Conservation (phyloP, 768 basidiomycete genomes). For the Neoboletus subvelutipes region DNA sequence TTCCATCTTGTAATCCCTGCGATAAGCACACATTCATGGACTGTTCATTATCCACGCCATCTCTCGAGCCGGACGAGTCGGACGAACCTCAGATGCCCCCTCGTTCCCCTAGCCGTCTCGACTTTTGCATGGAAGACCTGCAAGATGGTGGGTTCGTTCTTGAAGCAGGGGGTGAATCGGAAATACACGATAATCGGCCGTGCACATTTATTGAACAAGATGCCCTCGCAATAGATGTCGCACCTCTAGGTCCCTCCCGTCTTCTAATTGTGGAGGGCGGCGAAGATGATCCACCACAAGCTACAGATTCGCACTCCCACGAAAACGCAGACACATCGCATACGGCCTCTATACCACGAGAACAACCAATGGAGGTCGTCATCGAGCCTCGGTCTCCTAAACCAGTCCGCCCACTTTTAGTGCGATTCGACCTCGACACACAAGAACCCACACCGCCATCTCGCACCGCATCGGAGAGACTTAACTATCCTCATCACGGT, state of each 20-base stretch:
- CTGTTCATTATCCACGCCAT: slow-evolving; percentile 4
- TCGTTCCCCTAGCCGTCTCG: slow-evolving; percentile 50
- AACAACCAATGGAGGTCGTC: slow-evolving; percentile 13
- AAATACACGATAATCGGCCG: background rate
- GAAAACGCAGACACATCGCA: slow-evolving; percentile 9
- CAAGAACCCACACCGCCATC: slow-evolving; percentile 3
- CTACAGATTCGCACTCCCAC: slow-evolving; percentile 15
- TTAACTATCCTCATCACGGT: slow-evolving; percentile 55
- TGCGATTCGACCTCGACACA: slow-evolving; percentile 1
- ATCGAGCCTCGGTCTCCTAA: slow-evolving; percentile 21
- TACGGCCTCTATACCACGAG: slow-evolving; percentile 13
- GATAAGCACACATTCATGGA: slow-evolving; percentile 9
- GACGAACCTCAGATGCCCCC: slow-evolving; percentile 29
- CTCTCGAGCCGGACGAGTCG: slow-evolving; percentile 9
- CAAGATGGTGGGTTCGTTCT: background rate
- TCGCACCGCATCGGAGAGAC: slow-evolving; percentile 33
- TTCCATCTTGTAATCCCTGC: background rate
- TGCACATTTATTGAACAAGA: slow-evolving; percentile 13
- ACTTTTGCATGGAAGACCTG: slow-evolving; percentile 31
- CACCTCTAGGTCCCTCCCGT: background rate
- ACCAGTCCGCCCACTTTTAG: slow-evolving; percentile 20
- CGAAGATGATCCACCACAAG: slow-evolving; percentile 4
- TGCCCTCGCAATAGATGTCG: background rate
- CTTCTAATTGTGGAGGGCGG: background rate
- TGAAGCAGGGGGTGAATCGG: background rate